Evolutionary conservation across 192 early-diverging fungal genomes (phyloP), one percentile per base, ranked within the genome.

Genomic region (Helicostylum pulchrum): DNA sequence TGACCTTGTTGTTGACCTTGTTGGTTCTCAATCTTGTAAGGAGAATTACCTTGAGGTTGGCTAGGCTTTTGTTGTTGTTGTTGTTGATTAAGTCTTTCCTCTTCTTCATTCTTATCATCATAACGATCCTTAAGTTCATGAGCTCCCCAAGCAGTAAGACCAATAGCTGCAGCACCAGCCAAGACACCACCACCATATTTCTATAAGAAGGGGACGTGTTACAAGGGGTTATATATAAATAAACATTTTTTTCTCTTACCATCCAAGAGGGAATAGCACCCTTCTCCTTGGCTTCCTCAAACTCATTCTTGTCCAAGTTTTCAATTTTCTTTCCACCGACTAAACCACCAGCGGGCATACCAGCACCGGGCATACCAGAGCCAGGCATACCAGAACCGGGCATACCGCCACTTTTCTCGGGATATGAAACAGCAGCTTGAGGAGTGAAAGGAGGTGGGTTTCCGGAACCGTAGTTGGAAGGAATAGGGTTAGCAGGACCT

Each of bases 141-240:
- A 5, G 62, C 68, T 14, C 47, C 65, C 56, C 51, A 75, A 7
- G 74, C 58, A 26, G 64, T 63, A 42, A 75, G 64, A 53, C 74
- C 74, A 30, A 75, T 32, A 34, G 68, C 73, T 34, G 68, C 73
- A 47, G 73, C 73, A 42, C 64, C 73, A 51, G 64, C 74, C 54
- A 66, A 49, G 36, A 64, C 64, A 36, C 55, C 64, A 36, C 74
- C 74, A 64, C 74, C 74, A 45, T 65, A 59, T 71, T 75, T 75
- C 74, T 75, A 64, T 31, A 19, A 32, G 31, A 61, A 49, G 15
- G n/a, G 12, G 20, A 1, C 21, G 21, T 32, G 26, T 48, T 61
- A 47, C 23, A 21, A 51, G 4, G 14, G 20, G 31, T 39, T 39
- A 23, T 15, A 26, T 30, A 53, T n/a, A 34, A 39, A 53, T 26